phyloP scores from a whole-genome alignment of 192 early-diverging fungal species.

The Dispira simplex region DNA sequence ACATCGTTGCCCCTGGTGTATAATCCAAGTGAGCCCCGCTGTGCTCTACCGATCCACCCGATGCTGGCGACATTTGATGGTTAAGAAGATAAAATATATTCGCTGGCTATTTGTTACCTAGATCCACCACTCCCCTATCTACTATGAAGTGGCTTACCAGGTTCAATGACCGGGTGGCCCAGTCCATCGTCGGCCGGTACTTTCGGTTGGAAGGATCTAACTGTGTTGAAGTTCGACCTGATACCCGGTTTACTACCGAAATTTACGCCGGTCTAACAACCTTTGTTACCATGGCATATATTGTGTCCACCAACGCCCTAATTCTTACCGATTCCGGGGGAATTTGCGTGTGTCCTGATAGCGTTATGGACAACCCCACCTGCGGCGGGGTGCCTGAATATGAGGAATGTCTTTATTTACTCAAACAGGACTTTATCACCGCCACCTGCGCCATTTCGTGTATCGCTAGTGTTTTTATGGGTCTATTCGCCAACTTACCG shows the following conservation, averaged over 20 bases:
- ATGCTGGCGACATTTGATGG: too few relatives aligned
- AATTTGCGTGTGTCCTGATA: slow-evolving; percentile 51
- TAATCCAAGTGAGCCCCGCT: too few relatives aligned
- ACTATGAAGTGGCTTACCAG: slow-evolving; percentile 32
- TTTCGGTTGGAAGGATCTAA: slow-evolving; percentile 47
- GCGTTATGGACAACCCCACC: slow-evolving; percentile 25
- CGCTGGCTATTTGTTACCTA: too few relatives aligned
- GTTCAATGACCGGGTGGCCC: slow-evolving; percentile 39
- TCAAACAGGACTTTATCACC: slow-evolving; percentile 57
- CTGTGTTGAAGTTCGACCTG: slow-evolving; percentile 33
- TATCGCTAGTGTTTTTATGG: slow-evolving; percentile 50
- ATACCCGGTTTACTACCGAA: slow-evolving; percentile 48
- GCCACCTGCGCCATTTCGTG: slow-evolving; percentile 50
- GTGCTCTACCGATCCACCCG: too few relatives aligned
- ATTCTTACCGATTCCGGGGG: slow-evolving; percentile 67
- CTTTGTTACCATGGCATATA: slow-evolving; percentile 62
- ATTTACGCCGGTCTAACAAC: slow-evolving; percentile 49
- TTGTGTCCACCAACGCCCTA: slow-evolving; percentile 53
- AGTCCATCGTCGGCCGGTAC: slow-evolving; percentile 36
- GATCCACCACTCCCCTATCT: too few relatives aligned
- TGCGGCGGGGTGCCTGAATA: slow-evolving; percentile 44
- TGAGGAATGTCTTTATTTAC: slow-evolving; percentile 36
- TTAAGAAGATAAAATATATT: too few relatives aligned
- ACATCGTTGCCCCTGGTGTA: too few relatives aligned
- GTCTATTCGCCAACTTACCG: slow-evolving; percentile 55